Evolutionary conservation across 768 basidiomycete species (phyloP).

Genomic region (Porphyrellus cyaneotinctus): DNA sequence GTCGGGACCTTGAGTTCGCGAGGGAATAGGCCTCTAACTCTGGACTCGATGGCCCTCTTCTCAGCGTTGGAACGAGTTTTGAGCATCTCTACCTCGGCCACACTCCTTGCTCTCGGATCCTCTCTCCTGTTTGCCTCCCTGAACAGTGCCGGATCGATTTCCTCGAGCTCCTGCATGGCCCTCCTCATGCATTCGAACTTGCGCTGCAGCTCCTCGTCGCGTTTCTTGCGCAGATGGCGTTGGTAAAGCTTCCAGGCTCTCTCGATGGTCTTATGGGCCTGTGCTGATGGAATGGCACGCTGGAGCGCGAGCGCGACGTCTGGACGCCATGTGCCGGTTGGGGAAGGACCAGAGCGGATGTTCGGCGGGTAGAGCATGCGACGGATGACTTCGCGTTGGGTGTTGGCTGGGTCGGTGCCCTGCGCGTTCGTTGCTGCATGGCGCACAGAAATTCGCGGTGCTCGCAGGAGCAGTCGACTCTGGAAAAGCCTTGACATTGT

Average conservation of each 20-base stretch:
- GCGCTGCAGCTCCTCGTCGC: constrained; percentile 63
- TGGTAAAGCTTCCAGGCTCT: constrained; percentile 85
- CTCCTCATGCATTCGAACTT: constrained; percentile 79
- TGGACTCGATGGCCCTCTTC: constrained; percentile 67
- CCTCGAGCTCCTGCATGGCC: constrained; percentile 80
- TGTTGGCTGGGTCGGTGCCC: constrained; percentile 40
- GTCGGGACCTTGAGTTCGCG: constrained; percentile 82
- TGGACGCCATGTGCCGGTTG: constrained; percentile 80
- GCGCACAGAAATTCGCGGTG: constrained; percentile 36
- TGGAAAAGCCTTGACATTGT: constrained; percentile 39
- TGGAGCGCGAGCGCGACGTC: constrained; percentile 75
- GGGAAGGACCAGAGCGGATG: constrained; percentile 63
- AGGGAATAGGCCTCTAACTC: constrained; percentile 80
- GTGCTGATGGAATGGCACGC: constrained; percentile 79
- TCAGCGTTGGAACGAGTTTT: constrained; percentile 64
- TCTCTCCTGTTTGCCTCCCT: constrained; percentile 70
- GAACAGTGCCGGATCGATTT: constrained; percentile 49
- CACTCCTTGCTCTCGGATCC: constrained; percentile 63
- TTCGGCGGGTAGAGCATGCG: constrained; percentile 78
- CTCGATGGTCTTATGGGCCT: constrained; percentile 90
- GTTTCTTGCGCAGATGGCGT: constrained; percentile 65
- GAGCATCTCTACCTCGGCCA: constrained; percentile 52
- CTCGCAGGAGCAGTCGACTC: constrained; percentile 23
- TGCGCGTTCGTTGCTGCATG: constrained; percentile 37
- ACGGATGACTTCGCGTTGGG: constrained; percentile 69